phyloP scores from a whole-genome alignment of 441 rosid species.

The Eutrema salsugineum region DNA sequence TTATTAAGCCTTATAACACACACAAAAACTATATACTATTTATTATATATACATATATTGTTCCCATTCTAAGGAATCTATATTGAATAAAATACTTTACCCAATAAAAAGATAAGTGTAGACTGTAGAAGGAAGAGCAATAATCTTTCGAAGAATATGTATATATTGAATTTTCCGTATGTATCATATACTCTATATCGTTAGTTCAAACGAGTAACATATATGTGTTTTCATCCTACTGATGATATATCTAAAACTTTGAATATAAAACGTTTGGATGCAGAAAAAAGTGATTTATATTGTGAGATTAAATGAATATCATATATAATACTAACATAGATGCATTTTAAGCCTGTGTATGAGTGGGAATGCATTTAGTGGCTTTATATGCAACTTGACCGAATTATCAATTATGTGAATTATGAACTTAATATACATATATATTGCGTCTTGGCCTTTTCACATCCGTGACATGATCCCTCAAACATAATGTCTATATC shows the following conservation, averaged over 20 bases:
- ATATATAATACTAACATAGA: background rate
- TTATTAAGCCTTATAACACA: no score
- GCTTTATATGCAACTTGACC: conserved; percentile 18
- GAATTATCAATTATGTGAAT: background rate
- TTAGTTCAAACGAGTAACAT: background rate
- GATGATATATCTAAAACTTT: background rate
- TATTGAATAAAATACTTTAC: background rate
- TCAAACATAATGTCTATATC: background rate
- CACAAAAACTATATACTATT: no score
- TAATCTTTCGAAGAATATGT: background rate
- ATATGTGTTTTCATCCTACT: background rate
- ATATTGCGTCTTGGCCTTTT: conserved; percentile 24
- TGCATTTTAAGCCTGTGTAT: background rate
- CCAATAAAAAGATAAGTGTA: background rate
- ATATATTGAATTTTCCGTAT: background rate
- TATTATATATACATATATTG: no score
- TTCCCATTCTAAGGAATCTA: background rate
- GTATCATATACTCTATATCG: no score
- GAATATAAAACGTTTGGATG: background rate
- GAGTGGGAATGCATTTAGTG: conserved; percentile 17
- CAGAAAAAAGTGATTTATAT: background rate
- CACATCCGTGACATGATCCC: conserved; percentile 28
- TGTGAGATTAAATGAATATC: background rate
- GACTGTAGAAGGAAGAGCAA: background rate
- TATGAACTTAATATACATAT: background rate